Evolutionary conservation across 257 asterid species (phyloP).

Genomic region (Gentiana dahurica): DNA sequence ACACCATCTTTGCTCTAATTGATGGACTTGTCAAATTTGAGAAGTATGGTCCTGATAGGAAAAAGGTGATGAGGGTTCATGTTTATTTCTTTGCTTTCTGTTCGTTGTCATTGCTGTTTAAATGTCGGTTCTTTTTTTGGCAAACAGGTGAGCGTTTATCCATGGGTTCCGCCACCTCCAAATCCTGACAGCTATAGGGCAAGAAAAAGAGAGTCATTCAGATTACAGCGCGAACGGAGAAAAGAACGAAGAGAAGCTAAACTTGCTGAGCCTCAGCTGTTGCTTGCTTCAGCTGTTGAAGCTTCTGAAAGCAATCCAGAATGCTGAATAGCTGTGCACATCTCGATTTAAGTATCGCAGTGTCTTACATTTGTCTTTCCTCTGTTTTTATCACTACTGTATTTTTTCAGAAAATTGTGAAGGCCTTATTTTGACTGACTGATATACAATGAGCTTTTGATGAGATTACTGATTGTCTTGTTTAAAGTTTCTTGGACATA

Average conservation of each 20-base stretch:
- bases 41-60: conserved; percentile 72
- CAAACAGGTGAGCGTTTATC: conserved; percentile 77
- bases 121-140: not conserved
- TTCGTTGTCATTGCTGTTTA: not conserved
- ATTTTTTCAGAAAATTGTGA: too few relatives aligned
- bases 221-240: conserved; percentile 73
- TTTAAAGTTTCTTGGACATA: too few relatives aligned
- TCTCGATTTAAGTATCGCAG: too few relatives aligned
- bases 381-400: too few relatives aligned
- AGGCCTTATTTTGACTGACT: too few relatives aligned
- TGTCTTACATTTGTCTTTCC: too few relatives aligned
- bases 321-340: conserved; percentile 22
- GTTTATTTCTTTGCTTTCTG: not conserved
- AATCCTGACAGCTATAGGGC: conserved; percentile 78
- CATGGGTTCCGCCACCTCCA: conserved; percentile 55
- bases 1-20: conserved; percentile 34
- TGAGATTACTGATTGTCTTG: too few relatives aligned
- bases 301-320: conserved; percentile 24
- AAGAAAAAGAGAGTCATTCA: conserved; percentile 69
- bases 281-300: conserved; percentile 30
- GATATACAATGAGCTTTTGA: too few relatives aligned
- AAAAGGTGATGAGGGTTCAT: conserved; percentile 28
- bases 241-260: conserved; percentile 61
- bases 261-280: conserved; percentile 18
- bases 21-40: conserved; percentile 45